Evolutionary conservation across 2,329 filamentous ascomycete genomes (phyloP).

Genomic region (Calonectria pseudoreteaudii): DNA sequence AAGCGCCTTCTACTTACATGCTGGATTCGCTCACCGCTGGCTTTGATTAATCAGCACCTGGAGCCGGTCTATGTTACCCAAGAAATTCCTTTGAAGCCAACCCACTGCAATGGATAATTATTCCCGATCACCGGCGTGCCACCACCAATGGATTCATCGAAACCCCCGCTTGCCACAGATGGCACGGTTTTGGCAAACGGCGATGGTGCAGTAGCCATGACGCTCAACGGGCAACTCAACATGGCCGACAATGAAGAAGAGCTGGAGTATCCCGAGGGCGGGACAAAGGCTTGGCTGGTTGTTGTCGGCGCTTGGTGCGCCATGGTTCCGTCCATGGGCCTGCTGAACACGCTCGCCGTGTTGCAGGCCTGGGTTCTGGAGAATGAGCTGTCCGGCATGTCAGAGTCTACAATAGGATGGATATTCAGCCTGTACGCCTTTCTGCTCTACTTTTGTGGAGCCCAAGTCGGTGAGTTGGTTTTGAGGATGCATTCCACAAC

Average conservation of each 20-base stretch:
- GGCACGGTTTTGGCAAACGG: neutral
- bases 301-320: slow-evolving; percentile 77
- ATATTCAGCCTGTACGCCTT: slow-evolving; percentile 80
- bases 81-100: neutral
- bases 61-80: neutral
- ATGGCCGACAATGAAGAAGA: slow-evolving; percentile 6
- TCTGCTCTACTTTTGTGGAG: slow-evolving; percentile 76
- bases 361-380: slow-evolving; percentile 74
- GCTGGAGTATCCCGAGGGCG: slow-evolving; percentile 74
- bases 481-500: neutral
- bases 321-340: slow-evolving; percentile 73
- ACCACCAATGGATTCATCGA: neutral
- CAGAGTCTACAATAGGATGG: slow-evolving; percentile 74
- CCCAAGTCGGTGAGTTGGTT: slow-evolving; percentile 65
- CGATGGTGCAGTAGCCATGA: neutral
- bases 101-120: neutral
- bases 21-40: neutral
- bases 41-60: neutral
- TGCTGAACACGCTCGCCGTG: slow-evolving; percentile 75
- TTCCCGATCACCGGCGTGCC: neutral
- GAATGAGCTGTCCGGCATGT: slow-evolving; percentile 71
- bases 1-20: neutral
- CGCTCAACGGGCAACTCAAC: neutral
- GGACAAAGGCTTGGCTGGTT: slow-evolving; percentile 75
- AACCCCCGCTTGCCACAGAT: neutral